Evolutionary conservation across 371 early-diverging fungal species (phyloP).

Genomic region (Mortierella sp.): DNA sequence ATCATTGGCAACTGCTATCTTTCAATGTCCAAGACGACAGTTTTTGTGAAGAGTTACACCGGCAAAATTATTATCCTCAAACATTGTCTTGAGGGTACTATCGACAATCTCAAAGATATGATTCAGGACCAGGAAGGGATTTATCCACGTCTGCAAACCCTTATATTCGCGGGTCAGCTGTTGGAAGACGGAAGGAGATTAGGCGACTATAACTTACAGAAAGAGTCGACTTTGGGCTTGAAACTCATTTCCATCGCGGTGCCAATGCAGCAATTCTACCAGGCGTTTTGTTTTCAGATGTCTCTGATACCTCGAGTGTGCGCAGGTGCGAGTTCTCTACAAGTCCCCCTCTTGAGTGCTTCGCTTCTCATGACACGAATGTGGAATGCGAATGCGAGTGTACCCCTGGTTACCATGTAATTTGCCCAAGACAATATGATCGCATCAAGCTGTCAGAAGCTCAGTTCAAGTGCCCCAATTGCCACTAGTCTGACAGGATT

Average conservation of each 20-base stretch:
- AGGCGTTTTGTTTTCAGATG: constrained; percentile 9
- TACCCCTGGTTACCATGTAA: constrained; percentile 5
- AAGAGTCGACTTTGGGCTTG: constrained; percentile 87
- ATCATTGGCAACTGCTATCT: no score
- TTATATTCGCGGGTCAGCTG: constrained; percentile 90
- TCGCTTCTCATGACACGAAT: constrained; percentile 3
- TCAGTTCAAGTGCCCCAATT: constrained; percentile 20
- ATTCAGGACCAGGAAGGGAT: constrained; percentile 65
- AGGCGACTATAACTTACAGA: constrained; percentile 55
- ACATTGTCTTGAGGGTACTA: no score
- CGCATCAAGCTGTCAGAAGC: constrained; percentile 10
- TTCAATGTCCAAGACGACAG: no score
- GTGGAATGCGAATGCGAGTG: constrained; percentile 18
- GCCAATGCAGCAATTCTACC: constrained; percentile 3
- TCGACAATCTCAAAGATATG: constrained; percentile 74
- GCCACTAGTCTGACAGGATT: neutral
- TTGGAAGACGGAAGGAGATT: constrained; percentile 78
- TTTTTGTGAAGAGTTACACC: no score
- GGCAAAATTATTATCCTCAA: no score
- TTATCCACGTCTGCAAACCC: constrained; percentile 59
- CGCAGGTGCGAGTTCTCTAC: neutral
- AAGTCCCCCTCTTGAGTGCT: constrained; percentile 1
- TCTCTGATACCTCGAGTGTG: constrained; percentile 3
- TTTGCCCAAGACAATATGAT: constrained; percentile 1
- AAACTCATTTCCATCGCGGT: constrained; percentile 90